These are phyloP conservation scores for Acer saccharum DNA, from an alignment of 345 rosid genomes.

Conservation along the genomic window DNA sequence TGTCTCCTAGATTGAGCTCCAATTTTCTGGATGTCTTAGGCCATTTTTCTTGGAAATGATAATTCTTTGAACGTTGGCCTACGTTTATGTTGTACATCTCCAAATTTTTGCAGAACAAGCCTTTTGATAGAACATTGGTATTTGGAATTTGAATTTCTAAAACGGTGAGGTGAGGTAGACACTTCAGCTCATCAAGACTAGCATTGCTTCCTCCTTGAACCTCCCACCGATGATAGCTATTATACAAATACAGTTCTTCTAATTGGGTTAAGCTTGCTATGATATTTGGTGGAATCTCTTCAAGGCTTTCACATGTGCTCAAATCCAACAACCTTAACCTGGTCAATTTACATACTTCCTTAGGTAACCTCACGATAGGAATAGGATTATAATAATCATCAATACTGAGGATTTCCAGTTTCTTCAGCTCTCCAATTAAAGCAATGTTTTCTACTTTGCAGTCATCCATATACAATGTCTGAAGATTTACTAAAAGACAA, in stretches of 20 bases:
- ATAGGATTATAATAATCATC: no score
- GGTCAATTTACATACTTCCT: not conserved
- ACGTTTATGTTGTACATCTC: not conserved
- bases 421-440: not conserved
- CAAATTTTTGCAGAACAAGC: not conserved
- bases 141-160: no score
- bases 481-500: slow-evolving; percentile 7
- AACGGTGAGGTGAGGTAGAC: no score
- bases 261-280: no score
- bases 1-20: not conserved
- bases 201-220: not conserved
- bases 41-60: not conserved
- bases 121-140: not conserved
- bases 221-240: slow-evolving; percentile 21
- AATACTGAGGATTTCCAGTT: slow-evolving; percentile 27
- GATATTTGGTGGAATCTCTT: slow-evolving; percentile 10
- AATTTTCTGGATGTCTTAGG: not conserved
- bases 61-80: no score
- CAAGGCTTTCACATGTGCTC: not conserved
- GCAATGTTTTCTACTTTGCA: not conserved
- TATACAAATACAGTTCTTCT: not conserved
- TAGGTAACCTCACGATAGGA: slow-evolving; percentile 27
- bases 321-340: slow-evolving; percentile 20
- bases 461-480: slow-evolving; percentile 15
- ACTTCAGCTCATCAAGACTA: no score